These are phyloP conservation scores for Cenchrus americanus DNA, from an alignment of 176 grass and related monocot genomes.

Conservation along the genomic window DNA sequence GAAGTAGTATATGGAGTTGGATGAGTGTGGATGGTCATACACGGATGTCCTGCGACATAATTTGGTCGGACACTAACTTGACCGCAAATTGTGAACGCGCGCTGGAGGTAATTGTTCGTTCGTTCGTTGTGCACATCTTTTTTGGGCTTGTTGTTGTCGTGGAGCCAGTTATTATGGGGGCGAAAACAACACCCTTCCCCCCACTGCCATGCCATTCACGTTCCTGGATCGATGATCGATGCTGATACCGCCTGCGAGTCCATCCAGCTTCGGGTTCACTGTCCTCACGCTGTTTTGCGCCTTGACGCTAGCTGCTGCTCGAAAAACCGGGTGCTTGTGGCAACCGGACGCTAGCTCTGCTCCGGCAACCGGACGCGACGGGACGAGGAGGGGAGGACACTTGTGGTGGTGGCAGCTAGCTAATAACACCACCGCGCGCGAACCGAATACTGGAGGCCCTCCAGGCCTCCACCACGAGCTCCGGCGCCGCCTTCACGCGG, in stretches of 20 bases:
- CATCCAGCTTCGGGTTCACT: background rate
- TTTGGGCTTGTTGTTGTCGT: background rate
- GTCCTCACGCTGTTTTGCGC: background rate
- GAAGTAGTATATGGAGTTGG: too few relatives aligned
- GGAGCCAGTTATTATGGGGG: constrained; percentile 5
- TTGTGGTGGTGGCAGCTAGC: too few relatives aligned
- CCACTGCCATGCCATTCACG: constrained; percentile 6
- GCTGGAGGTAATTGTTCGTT: background rate
- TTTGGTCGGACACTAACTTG: constrained; percentile 10
- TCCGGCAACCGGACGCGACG: too few relatives aligned
- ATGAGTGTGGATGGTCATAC: too few relatives aligned
- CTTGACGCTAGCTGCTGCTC: too few relatives aligned
- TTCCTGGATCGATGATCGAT: background rate
- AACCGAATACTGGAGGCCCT: too few relatives aligned
- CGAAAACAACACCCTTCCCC: constrained; percentile 6
- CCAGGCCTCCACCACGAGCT: too few relatives aligned
- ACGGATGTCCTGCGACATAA: too few relatives aligned
- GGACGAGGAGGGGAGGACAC: too few relatives aligned
- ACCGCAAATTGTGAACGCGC: background rate
- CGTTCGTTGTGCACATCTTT: background rate
- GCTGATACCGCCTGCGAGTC: background rate
- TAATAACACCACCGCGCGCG: too few relatives aligned
- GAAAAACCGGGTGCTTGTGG: too few relatives aligned
- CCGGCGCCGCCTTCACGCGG: background rate
- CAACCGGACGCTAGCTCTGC: too few relatives aligned